Evolutionary conservation across 163 green algal genomes (phyloP).

Genomic region (Prototheca stagnorum): DNA sequence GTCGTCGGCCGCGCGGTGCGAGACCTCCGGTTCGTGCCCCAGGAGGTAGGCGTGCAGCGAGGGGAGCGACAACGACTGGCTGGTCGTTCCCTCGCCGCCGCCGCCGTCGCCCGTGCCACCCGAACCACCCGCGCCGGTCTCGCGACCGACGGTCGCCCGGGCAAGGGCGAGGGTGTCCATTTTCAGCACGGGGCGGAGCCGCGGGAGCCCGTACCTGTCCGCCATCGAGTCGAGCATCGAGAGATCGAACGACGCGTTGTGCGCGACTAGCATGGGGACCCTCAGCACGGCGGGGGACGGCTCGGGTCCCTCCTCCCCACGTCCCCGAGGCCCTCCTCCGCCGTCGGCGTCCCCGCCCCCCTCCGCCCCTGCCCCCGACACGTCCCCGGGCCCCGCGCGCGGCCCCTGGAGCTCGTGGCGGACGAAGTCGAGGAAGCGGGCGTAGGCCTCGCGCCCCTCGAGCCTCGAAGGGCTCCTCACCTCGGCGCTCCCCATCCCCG

Average conservation of each 20-base stretch:
- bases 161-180: constrained; percentile 23
- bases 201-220: not conserved
- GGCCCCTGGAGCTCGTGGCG: not conserved
- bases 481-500: no score
- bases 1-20: constrained; percentile 17
- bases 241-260: constrained; percentile 22
- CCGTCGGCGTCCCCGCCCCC: no score
- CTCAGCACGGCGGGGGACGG: no score
- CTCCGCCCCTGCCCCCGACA: no score
- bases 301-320: no score
- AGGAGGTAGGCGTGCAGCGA: constrained; percentile 7
- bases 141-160: no score
- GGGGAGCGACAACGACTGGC: no score
- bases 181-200: constrained; percentile 7
- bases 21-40: not conserved
- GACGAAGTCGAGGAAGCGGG: not conserved
- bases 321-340: no score
- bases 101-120: not conserved
- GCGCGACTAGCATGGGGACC: no score
- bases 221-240: constrained; percentile 3
- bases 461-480: no score
- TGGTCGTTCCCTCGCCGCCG: not conserved
- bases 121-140: not conserved
- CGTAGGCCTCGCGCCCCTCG: not conserved
- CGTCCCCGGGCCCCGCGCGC: no score